Evolutionary conservation across 2,329 filamentous ascomycete genomes (phyloP), one percentile per base, ranked within the genome.

Genomic region (Arthrobotrys conoides): DNA sequence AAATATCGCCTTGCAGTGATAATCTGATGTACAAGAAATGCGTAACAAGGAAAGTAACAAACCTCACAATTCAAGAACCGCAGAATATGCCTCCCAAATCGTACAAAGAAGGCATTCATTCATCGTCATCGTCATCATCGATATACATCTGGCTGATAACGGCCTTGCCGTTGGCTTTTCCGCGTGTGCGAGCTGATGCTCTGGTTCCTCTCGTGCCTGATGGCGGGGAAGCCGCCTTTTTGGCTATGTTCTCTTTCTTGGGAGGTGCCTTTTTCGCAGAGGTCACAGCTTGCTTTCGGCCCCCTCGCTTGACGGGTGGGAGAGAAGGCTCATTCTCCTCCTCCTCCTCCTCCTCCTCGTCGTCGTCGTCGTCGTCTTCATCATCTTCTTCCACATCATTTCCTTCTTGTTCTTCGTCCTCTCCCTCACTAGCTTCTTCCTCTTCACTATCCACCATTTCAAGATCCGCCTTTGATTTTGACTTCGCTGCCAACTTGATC

Each of bases 301-400:
- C 55, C 27, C 69, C 66, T 41, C 61, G 61, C 44, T 49, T 66
- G 20, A 59, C 22, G n/a, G 72, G 65, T 22, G 75, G 75, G 12
- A 63, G 68, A 16, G 68, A 41, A 36, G 75, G 66, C 41, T 71
- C 67, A 51, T 61, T 44, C 3, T 61, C 55, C 30, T 77, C 69
- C 41, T 59, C 55, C 18, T 63, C 61, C 9, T 79, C 64, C 1
- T 69, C 63, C 46, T 73, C 63, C 48, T 73, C 71, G 53, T 76
- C 69, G 20, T 83, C 80, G 27, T 82, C 80, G 22, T 76, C 80
- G 2, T 77, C 71, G 41, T 82, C 63, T n/a, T 69, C 75, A 1
- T 82, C 80, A 33, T 79, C 80, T 5, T 77, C 71, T 38, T 82
- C 6, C n/a, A n/a, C n/a, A 6, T 30, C 75, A 10, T 72, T 68